Evolutionary conservation across 306 rosid genomes (phyloP).

Genomic region (Quercus ilex): DNA sequence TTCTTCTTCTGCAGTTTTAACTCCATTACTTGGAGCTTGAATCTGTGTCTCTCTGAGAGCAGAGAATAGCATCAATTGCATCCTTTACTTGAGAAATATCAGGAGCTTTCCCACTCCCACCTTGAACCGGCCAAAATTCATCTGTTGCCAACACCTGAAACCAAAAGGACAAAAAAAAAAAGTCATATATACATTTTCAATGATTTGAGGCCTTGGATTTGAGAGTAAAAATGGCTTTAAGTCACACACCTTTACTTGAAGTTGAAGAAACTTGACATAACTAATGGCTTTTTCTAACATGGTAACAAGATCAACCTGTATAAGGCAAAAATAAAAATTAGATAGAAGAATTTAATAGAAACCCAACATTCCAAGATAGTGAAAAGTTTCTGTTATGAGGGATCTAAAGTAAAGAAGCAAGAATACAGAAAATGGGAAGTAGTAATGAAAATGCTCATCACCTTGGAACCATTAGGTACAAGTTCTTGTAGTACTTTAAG

Average conservation of each 20-base stretch:
- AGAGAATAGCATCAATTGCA: slow-evolving; percentile 81
- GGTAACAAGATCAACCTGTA: slow-evolving; percentile 87
- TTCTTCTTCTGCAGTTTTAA: neutral
- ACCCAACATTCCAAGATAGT: neutral
- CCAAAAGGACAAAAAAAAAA: neutral
- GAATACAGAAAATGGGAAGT: slow-evolving; percentile 1
- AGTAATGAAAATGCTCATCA: slow-evolving; percentile 10
- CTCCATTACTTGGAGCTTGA: slow-evolving; percentile 43
- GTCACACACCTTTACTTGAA: slow-evolving; percentile 84
- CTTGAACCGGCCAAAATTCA: slow-evolving; percentile 87
- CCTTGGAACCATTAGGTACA: slow-evolving; percentile 95
- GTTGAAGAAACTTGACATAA: slow-evolving; percentile 91
- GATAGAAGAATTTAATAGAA: neutral
- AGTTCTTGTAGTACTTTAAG: slow-evolving; percentile 76
- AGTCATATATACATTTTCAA: neutral
- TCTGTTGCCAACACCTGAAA: slow-evolving; percentile 80
- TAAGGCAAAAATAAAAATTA: neutral
- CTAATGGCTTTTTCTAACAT: slow-evolving; percentile 91
- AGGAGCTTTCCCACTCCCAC: slow-evolving; percentile 84
- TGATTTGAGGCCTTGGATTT: neutral
- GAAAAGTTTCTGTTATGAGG: neutral
- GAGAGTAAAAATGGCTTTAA: neutral
- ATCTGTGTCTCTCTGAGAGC: slow-evolving; percentile 58
- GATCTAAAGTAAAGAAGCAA: neutral
- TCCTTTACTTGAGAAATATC: slow-evolving; percentile 88